phyloP scores from a whole-genome alignment of 768 basidiomycete genomes.

The Amanita thiersii region DNA sequence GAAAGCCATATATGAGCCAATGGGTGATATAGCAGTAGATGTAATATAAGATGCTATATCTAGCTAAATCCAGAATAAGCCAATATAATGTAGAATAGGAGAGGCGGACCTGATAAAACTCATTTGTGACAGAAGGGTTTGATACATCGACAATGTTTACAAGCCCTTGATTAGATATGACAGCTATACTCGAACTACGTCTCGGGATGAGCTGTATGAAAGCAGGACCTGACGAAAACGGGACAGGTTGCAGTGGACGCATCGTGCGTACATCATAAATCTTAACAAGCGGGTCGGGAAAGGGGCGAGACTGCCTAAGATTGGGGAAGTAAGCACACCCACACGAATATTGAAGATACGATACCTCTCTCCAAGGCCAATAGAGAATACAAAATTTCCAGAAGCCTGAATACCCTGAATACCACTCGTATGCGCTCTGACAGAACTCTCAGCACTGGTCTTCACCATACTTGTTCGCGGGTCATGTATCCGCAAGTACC shows the following conservation, averaged over 20 bases:
- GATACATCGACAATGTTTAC: constrained; percentile 80
- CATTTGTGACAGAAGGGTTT: constrained; percentile 55
- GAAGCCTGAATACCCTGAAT: constrained; percentile 74
- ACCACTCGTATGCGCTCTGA: constrained; percentile 77
- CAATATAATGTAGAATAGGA: constrained; percentile 1
- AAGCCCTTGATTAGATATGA: constrained; percentile 75
- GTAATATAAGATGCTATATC: constrained; percentile 72
- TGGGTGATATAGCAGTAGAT: constrained; percentile 74
- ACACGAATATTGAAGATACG: not conserved
- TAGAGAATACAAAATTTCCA: constrained; percentile 78
- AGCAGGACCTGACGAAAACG: constrained; percentile 81
- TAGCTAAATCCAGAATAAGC: constrained; percentile 33
- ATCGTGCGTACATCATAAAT: constrained; percentile 85
- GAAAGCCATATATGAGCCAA: constrained; percentile 87
- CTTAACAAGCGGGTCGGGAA: constrained; percentile 89
- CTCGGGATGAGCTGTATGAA: constrained; percentile 79
- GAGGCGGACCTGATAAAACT: constrained; percentile 69
- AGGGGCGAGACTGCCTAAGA: constrained; percentile 74
- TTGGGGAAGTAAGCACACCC: constrained; percentile 10
- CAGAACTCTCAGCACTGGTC: constrained; percentile 41
- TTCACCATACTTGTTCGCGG: constrained; percentile 52
- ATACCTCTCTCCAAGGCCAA: constrained; percentile 82
- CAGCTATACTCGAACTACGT: constrained; percentile 61
- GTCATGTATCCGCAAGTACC: constrained; percentile 64
- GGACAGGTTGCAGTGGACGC: constrained; percentile 74